phyloP scores from a whole-genome alignment of 768 basidiomycete genomes.

The Mycena filopes region DNA sequence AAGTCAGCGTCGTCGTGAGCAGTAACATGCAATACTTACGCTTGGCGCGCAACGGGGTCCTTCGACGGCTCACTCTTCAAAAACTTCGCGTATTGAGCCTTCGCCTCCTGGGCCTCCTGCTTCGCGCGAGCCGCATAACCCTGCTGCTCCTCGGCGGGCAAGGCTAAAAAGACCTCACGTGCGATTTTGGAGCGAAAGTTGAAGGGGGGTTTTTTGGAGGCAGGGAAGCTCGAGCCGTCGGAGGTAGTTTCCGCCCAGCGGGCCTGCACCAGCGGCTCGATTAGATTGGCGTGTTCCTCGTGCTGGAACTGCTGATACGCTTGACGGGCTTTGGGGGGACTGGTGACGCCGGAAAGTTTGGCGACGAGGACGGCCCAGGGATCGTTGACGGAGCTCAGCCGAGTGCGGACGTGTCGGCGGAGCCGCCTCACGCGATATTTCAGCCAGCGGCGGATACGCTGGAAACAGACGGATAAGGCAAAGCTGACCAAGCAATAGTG shows the following conservation, averaged over 20 bases:
- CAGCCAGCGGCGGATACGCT: too few species aligned
- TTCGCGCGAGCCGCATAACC: not conserved
- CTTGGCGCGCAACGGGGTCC: not conserved
- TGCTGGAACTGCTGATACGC: not conserved
- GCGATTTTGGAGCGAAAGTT: not conserved
- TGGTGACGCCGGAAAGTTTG: not conserved
- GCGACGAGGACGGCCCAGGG: not conserved
- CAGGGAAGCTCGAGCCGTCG: not conserved
- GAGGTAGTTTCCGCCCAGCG: not conserved
- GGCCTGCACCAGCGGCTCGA: not conserved
- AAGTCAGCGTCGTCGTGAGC: not conserved
- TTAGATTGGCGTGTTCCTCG: not conserved
- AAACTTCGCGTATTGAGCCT: not conserved
- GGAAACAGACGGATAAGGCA: too few species aligned
- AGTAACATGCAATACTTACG: not conserved
- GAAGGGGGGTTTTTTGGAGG: not conserved
- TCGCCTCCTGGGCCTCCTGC: not conserved
- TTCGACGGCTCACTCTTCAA: not conserved
- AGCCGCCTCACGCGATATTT: too few species aligned
- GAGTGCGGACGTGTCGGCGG: too few species aligned
- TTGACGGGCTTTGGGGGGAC: not conserved
- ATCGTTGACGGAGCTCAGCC: too few species aligned
- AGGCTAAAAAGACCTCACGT: not conserved
- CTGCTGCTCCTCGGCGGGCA: not conserved
- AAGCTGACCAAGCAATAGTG: too few species aligned